Base-by-base conservation (phyloP, 2,329 filamentous ascomycete genomes). In the Colletotrichum nymphaeae region DNA sequence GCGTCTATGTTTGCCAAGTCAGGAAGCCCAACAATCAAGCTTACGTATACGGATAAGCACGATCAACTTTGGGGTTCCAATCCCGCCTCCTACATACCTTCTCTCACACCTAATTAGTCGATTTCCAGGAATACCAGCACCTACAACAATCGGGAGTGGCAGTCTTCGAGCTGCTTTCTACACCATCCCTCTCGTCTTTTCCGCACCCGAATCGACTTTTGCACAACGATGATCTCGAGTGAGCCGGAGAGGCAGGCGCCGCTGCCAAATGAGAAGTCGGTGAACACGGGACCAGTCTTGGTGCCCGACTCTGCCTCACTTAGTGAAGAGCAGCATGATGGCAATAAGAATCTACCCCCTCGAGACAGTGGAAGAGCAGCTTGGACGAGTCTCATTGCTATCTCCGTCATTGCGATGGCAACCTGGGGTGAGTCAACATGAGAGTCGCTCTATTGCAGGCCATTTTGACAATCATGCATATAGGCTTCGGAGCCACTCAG, bases 401-500 rank as follows among this genome's bases (percentile, higher is more conserved):
- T 69, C 3, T 69, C 67, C 7, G 35, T 57, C 3, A 69, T 69
- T 16, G 67, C 67, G 0, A 69, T 69, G 60, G 67, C 67, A 22
- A 69, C 67, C 9, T 69, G 67, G 67, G 67, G 67, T 65, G 11
- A 49, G 37, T 16, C 14, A 12, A 19, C 28, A 2, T 14, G 9
- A 19, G 30, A 16, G 14, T 42, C 16, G 14, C 37, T 14, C 12
- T 42, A 14, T 42, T 16, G 37, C 37, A 19, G 16, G 2, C 37
- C 37, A 42, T 16, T 16, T 42, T 60, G 28, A 60, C 22, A 9
- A 12, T 6, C 12, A 28, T 5, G 9, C 3, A 16, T 4, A 0
- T 12, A 58, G 67, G 67, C 28, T 69, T 69, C 26, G 67, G 60
- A 0, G 67, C 67, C 19, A 64, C 67, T 8, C 67, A 69, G n/a